A percentile compares a stretch with the other conserved stretches of the same genome.
These are phyloP conservation scores for Xanthoconium stramineum DNA, from an alignment of 768 basidiomycete species.

Conservation along the genomic window DNA sequence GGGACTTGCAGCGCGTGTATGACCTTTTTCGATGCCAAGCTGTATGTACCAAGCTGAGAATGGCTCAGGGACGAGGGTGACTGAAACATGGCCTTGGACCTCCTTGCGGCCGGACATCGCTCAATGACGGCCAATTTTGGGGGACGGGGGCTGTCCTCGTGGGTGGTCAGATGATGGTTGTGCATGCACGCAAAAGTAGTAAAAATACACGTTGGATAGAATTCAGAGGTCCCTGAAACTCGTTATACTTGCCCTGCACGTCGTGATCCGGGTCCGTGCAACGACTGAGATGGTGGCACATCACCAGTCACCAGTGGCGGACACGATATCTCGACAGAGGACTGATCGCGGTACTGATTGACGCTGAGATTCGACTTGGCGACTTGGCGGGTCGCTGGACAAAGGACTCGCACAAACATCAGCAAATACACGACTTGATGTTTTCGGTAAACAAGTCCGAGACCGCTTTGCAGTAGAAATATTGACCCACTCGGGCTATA, in stretches of 20 bases:
- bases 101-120: background rate
- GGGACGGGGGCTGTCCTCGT: constrained; percentile 1
- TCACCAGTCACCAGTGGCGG: background rate
- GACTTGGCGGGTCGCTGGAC: background rate
- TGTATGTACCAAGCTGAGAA: background rate
- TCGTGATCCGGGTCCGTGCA: constrained; percentile 9
- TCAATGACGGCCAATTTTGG: background rate
- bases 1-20: background rate
- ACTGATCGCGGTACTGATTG: background rate
- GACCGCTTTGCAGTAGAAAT: background rate
- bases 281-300: background rate
- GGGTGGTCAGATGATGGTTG: constrained; percentile 9
- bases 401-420: constrained; percentile 3
- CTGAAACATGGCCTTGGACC: background rate
- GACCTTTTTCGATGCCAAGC: background rate
- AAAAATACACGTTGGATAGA: background rate
- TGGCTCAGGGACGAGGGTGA: constrained; percentile 5
- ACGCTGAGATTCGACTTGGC: background rate
- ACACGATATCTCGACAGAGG: background rate
- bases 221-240: constrained; percentile 8
- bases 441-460: background rate
- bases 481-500: background rate
- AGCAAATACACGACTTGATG: background rate
- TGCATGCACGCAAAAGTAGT: background rate
- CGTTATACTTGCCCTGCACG: background rate